A percentile compares a stretch with the other conserved stretches of the same genome.
Conservation (phyloP, 2,329 filamentous ascomycete genomes). For the Raffaelea albimanens region DNA sequence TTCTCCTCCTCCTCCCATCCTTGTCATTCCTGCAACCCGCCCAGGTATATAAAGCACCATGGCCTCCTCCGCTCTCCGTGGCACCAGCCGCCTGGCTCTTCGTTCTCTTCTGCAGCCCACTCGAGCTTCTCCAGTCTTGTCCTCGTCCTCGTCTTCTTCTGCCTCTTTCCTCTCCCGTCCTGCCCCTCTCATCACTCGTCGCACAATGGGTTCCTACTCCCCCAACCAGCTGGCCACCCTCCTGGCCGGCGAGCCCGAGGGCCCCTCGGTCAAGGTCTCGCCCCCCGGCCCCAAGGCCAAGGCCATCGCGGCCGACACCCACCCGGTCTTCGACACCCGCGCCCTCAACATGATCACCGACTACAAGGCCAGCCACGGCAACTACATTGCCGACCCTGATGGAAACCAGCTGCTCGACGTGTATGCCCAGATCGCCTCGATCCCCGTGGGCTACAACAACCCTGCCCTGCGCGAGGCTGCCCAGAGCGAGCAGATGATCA, state of each 20-base stretch:
- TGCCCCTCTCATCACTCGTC: neutral
- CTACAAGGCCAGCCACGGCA: constrained; percentile 65
- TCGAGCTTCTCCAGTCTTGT: neutral
- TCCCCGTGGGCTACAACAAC: constrained; percentile 90
- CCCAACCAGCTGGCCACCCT: constrained; percentile 15
- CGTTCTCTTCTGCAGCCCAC: neutral
- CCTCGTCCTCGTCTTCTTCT: neutral
- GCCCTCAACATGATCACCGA: constrained; percentile 77
- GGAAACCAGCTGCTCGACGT: constrained; percentile 66
- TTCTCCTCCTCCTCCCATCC: neutral
- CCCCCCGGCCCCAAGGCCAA: constrained; percentile 72
- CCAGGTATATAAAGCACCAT: constrained; percentile 8
- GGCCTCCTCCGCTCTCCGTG: constrained; percentile 9
- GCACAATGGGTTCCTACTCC: constrained; percentile 12
- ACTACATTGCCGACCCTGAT: constrained; percentile 69
- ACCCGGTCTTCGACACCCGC: constrained; percentile 75
- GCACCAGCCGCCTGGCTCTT: constrained; percentile 5
- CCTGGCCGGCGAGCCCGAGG: constrained; percentile 35
- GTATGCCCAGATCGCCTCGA: constrained; percentile 88
- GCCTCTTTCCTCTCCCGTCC: neutral
- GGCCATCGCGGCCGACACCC: constrained; percentile 58
- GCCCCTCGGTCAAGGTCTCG: constrained; percentile 42
- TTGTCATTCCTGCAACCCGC: no score
- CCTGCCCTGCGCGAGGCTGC: constrained; percentile 61
- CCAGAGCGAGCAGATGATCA: constrained; percentile 67